Evolutionary conservation across 345 rosid genomes (phyloP), one percentile per base, ranked within the genome.

Genomic region (Durio zibethinus): DNA sequence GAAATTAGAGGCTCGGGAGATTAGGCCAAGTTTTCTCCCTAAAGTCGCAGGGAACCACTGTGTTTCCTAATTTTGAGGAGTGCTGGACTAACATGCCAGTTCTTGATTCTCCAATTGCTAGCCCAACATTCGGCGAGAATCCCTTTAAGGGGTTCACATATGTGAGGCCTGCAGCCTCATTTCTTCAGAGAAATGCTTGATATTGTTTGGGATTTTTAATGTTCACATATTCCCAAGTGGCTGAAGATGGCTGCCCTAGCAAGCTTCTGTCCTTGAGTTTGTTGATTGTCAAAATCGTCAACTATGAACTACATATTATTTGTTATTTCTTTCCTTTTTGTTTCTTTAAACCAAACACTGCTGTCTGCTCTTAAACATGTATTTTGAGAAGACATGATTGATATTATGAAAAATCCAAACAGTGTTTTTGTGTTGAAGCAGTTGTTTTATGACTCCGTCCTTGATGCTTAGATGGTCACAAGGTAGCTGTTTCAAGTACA

Each of bases 21-120:
- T 83, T 71, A 75, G 72, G 74, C 90, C 90, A 11, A 86, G 87
- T 78, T 88, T 88, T 80, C 84, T 81, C 23, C 89, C 89, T n/a
- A 77, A 82, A 18, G 90, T 88, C 20, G 85, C 85, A 4, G 89
- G 90, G 72, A 83, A 80, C 72, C 83, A 82, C 27, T 88, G 90
- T 83, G 80, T 82, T 45, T 45, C 86, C 88, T 16, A 88, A 88
- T 73, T 88, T 88, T 27, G 90, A 86, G 72, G 86, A 82, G 79
- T 64, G 81, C 60, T 88, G 89, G 89, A 86, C 89, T 36, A 83
- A 82, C 56, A 86, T 88, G 90, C 84, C 86, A 6, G 42, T 88
- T 67, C 72, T 67, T 29, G 89, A 82, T 75, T 85, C 90, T 42
- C 90, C 90, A 31, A 89, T 83, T 76, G 89, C 83, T 27, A 88